Conservation (phyloP, 2,329 filamentous ascomycete genomes). For the Graphilbum sp. region DNA sequence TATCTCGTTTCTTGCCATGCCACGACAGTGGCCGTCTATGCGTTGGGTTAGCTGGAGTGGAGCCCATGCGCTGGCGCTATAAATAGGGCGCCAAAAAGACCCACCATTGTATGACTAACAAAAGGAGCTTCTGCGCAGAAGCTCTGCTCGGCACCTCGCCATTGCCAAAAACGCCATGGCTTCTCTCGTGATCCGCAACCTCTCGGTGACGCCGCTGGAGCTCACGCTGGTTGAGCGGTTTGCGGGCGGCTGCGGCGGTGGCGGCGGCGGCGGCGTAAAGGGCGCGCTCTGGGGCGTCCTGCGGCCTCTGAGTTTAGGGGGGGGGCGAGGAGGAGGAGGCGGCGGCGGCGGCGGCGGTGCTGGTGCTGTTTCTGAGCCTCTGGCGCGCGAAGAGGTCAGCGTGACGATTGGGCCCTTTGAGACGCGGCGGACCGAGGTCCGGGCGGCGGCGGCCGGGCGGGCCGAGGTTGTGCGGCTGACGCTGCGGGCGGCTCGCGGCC, state of each 20-base stretch:
- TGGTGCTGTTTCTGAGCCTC: too few relatives aligned
- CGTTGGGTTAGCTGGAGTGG: too few relatives aligned
- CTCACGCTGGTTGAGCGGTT: slow-evolving; percentile 62
- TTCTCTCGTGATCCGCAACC: slow-evolving; percentile 61
- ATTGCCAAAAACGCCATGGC: too few relatives aligned
- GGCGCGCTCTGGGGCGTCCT: slow-evolving; percentile 12
- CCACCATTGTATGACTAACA: too few relatives aligned
- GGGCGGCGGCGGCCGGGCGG: slow-evolving; percentile 35
- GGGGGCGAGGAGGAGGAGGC: background rate
- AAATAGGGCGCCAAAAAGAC: too few relatives aligned
- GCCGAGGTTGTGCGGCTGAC: slow-evolving; percentile 55
- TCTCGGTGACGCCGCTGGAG: slow-evolving; percentile 57
- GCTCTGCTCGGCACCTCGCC: too few relatives aligned
- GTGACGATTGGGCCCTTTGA: slow-evolving; percentile 54
- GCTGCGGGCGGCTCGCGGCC: slow-evolving; percentile 35
- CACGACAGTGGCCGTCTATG: too few relatives aligned
- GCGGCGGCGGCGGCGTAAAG: slow-evolving; percentile 27
- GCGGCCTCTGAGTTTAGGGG: background rate
- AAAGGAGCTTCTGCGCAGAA: too few relatives aligned
- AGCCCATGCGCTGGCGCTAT: too few relatives aligned
- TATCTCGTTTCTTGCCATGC: too few relatives aligned
- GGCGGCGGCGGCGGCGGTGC: too few relatives aligned
- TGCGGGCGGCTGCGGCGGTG: too few relatives aligned
- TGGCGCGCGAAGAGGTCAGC: slow-evolving; percentile 31
- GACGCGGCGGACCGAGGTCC: slow-evolving; percentile 45